Conservation (phyloP, 331 rosid species). For the Pyracantha coccinea region DNA sequence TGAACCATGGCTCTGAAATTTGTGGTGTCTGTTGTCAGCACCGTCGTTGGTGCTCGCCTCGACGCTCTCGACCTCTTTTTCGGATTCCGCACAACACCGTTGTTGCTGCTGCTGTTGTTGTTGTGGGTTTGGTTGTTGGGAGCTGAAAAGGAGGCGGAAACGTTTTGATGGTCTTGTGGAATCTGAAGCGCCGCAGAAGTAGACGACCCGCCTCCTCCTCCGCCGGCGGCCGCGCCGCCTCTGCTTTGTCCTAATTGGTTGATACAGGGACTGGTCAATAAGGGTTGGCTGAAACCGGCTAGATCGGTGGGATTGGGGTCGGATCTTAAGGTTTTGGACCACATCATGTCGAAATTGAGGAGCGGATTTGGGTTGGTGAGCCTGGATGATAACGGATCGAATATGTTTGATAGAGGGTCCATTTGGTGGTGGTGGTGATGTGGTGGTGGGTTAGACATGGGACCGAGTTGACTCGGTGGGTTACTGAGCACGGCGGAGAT, state of each 20-base stretch:
- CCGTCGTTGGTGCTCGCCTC: conserved; percentile 93
- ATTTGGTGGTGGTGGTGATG: conserved; percentile 8
- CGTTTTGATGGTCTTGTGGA: conserved; percentile 10
- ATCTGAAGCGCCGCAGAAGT: conserved; percentile 24
- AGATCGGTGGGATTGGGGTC: conserved; percentile 50
- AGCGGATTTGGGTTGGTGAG: conserved; percentile 35
- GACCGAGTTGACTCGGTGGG: not conserved
- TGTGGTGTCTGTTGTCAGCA: conserved; percentile 77
- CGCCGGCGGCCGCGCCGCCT: not conserved
- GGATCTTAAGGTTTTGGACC: conserved; percentile 55
- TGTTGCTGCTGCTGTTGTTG: not conserved
- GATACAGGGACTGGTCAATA: conserved; percentile 7
- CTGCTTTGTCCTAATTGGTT: conserved; percentile 26
- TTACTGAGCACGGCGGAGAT: conserved; percentile 35
- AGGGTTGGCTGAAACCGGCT: conserved; percentile 17
- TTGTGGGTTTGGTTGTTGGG: conserved; percentile 14
- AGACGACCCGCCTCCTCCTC: not conserved
- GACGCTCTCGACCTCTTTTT: conserved; percentile 92
- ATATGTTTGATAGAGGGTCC: conserved; percentile 47
- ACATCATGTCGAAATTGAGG: conserved; percentile 46
- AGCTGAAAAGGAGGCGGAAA: conserved; percentile 21
- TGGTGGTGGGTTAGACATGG: conserved; percentile 17
- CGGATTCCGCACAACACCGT: conserved; percentile 44
- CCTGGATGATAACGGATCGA: conserved; percentile 35
- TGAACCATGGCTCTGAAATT: conserved; percentile 99